These are phyloP conservation scores for Penicillium sp. DNA, from an alignment of 2,329 filamentous ascomycete species.

Conservation along the genomic window DNA sequence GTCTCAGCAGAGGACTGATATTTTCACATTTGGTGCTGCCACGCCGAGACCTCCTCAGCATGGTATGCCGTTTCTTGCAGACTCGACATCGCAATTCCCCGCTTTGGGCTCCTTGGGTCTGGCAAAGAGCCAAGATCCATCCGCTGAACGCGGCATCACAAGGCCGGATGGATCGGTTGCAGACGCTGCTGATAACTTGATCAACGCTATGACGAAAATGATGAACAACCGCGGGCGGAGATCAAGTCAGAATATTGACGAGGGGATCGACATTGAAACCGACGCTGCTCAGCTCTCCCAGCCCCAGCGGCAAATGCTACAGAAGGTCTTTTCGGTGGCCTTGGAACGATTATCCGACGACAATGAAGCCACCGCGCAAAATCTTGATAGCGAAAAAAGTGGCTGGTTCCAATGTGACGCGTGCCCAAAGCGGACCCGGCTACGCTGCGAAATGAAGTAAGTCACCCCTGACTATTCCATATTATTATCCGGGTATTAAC, in stretches of 20 bases:
- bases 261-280: conserved; percentile 15
- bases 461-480: background rate
- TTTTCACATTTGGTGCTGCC: background rate
- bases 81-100: background rate
- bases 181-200: conserved; percentile 26
- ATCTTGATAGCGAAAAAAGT: conserved; percentile 15
- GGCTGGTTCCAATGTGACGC: conserved; percentile 26
- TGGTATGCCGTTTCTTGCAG: background rate
- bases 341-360: conserved; percentile 22
- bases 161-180: conserved; percentile 20
- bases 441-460: conserved; percentile 35
- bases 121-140: background rate
- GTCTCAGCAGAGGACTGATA: background rate
- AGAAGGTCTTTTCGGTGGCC: conserved; percentile 26
- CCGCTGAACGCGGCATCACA: conserved; percentile 1
- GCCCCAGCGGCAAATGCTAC: conserved; percentile 27
- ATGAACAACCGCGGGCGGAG: conserved; percentile 23
- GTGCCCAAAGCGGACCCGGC: conserved; percentile 26
- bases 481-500: background rate
- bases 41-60: conserved; percentile 5
- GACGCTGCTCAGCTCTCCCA: conserved; percentile 21
- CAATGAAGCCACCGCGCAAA: background rate
- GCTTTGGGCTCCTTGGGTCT: background rate
- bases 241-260: conserved; percentile 17
- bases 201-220: conserved; percentile 29